Base-by-base conservation (phyloP, 192 early-diverging fungal species). In the Anaeromyces robustus region DNA sequence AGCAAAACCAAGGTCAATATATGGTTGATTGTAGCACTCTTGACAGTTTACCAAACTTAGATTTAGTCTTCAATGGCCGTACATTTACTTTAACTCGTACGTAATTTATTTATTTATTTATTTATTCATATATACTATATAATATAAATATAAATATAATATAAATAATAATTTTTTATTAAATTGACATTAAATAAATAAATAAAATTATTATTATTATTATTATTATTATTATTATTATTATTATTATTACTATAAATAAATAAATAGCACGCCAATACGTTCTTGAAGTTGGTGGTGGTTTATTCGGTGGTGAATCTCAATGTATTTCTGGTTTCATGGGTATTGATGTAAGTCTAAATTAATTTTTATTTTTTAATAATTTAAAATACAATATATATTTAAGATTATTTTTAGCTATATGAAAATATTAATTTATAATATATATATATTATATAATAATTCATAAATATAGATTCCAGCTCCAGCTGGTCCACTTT, bases 1-100 rank as follows among this genome's bases (percentile, higher is more conserved):
- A 99, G 90, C 93, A 94, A 84, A 94, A 90, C 86, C 88, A 92
- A 30, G 97, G 97, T 4, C 96, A 98, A 86, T 96, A 93, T 83
- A 89, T 89, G 7, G 81, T 99, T 26, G 96, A 97, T 39, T 99
- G 97, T 86, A 80, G 77, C 13, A 87, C 77, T 29, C 84, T 96
- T 9, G 84, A 90, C 12, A 84, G 78, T 26, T 85, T 99, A 77
- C 96, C 95, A 12, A 88, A 90, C 32, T 90, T 98, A 78, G 88
- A 90, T 26, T 87, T 96, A 82, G 87, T 86, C 79, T 97, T 96
- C 87, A 92, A 88, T 82, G 92, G 93, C 32, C 90, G 90, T 32
- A 84, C 90, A 52, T 95, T 95, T 81, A 81, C 83, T 5, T 87
- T 95, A 30, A 84, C 81, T 18, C 92, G 91, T 29, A 26, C 77